These are phyloP conservation scores for Linnemannia hyalina DNA, from an alignment of 192 early-diverging fungal genomes.

Conservation along the genomic window DNA sequence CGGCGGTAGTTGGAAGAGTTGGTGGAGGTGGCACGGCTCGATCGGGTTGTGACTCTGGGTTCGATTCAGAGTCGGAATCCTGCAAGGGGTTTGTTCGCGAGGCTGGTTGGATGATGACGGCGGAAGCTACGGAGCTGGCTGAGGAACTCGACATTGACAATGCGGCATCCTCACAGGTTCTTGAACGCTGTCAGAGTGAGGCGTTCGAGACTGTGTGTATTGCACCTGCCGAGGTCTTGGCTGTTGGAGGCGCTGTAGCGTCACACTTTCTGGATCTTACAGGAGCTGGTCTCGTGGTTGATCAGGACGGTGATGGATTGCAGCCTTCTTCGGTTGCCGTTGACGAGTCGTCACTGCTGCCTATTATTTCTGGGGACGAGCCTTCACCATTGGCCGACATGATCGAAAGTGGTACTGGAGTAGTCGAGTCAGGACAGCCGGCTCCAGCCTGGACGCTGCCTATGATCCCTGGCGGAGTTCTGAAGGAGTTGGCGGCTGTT, in stretches of 20 bases:
- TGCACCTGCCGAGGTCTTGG: background rate
- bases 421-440: too few relatives aligned
- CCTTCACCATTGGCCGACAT: too few relatives aligned
- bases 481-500: background rate
- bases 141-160: background rate
- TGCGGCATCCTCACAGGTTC: background rate
- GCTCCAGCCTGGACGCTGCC: background rate
- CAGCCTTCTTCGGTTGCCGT: too few relatives aligned
- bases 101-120: background rate
- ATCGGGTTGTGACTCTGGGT: background rate
- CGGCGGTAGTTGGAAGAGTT: background rate
- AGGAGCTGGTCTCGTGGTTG: too few relatives aligned
- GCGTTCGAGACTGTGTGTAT: conserved; percentile 1
- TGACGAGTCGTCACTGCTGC: too few relatives aligned
- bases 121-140: background rate
- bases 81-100: background rate
- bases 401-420: too few relatives aligned
- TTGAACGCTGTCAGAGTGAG: background rate
- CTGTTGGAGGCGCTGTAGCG: too few relatives aligned
- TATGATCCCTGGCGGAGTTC: background rate
- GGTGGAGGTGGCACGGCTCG: background rate
- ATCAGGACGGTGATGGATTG: too few relatives aligned
- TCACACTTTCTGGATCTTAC: too few relatives aligned
- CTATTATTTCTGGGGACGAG: too few relatives aligned
- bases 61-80: background rate